A percentile compares a stretch with the other conserved stretches of the same genome.
These are phyloP conservation scores for Scorias spongiosa DNA, from an alignment of 2,329 filamentous ascomycete species.

Conservation along the genomic window DNA sequence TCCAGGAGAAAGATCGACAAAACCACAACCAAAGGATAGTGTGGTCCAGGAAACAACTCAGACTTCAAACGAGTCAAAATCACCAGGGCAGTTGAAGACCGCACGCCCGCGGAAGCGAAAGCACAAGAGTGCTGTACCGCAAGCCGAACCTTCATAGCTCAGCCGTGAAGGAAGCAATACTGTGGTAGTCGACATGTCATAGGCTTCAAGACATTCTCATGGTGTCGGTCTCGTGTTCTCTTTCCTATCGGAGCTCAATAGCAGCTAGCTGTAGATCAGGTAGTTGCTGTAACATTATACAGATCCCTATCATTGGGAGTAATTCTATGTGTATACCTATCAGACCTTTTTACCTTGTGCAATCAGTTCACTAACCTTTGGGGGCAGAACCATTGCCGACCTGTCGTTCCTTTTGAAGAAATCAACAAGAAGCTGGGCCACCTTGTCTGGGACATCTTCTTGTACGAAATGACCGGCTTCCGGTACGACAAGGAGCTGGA, in stretches of 20 bases:
- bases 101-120: no score
- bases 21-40: background rate
- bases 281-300: no score
- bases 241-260: no score
- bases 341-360: constrained; percentile 36
- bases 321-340: constrained; percentile 3
- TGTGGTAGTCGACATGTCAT: no score
- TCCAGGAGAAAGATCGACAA: background rate
- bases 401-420: constrained; percentile 88
- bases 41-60: constrained; percentile 4
- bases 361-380: constrained; percentile 54
- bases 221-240: no score
- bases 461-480: constrained; percentile 95
- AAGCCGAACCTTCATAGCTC: no score
- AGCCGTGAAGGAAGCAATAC: no score
- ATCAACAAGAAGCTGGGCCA: constrained; percentile 68
- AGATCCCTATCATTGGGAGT: no score
- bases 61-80: background rate
- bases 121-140: no score
- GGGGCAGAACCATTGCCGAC: constrained; percentile 68
- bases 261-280: no score
- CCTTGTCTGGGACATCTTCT: constrained; percentile 85
- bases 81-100: no score
- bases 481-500: constrained; percentile 85
- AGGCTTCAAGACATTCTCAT: no score